A percentile compares a stretch with the other conserved stretches of the same genome.
These are phyloP conservation scores for Irpex sp. DNA, from an alignment of 1,284 basidiomycete species.

Conservation along the genomic window DNA sequence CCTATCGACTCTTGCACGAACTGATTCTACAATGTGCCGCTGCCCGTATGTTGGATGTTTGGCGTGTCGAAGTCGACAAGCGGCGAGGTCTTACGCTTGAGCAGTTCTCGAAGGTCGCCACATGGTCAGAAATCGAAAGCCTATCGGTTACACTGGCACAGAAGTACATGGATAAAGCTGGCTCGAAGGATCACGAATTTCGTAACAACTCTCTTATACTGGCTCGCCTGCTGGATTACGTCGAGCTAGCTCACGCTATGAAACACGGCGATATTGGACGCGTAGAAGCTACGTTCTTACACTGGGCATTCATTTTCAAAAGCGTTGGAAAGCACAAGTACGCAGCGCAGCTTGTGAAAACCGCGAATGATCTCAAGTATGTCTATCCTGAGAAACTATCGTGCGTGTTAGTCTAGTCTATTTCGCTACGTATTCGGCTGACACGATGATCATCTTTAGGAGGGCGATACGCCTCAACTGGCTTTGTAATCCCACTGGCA, in stretches of 20 bases:
- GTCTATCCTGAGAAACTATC: slow-evolving; percentile 9
- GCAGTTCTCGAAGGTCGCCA: slow-evolving; percentile 15
- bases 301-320: slow-evolving; percentile 28
- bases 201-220: slow-evolving; percentile 21
- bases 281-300: slow-evolving; percentile 21
- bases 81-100: slow-evolving; percentile 4
- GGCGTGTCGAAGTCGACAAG: background rate
- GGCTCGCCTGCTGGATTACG: slow-evolving; percentile 24
- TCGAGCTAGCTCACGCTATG: slow-evolving; percentile 25
- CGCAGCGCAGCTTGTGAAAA: slow-evolving; percentile 20
- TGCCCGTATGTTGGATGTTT: background rate
- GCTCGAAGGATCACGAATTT: slow-evolving; percentile 16
- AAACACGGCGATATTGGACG: slow-evolving; percentile 31
- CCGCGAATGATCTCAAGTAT: slow-evolving; percentile 16
- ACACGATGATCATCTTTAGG: slow-evolving; percentile 6
- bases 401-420: background rate
- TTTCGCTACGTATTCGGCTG: background rate
- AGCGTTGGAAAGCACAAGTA: slow-evolving; percentile 29
- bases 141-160: slow-evolving; percentile 17
- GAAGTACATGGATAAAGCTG: slow-evolving; percentile 16
- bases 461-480: slow-evolving; percentile 25
- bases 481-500: slow-evolving; percentile 26
- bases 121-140: slow-evolving; percentile 18
- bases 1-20: slow-evolving; percentile 34
- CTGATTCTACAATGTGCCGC: slow-evolving; percentile 24